Conservation (phyloP, 345 rosid genomes). For the Euphorbia peplus region DNA sequence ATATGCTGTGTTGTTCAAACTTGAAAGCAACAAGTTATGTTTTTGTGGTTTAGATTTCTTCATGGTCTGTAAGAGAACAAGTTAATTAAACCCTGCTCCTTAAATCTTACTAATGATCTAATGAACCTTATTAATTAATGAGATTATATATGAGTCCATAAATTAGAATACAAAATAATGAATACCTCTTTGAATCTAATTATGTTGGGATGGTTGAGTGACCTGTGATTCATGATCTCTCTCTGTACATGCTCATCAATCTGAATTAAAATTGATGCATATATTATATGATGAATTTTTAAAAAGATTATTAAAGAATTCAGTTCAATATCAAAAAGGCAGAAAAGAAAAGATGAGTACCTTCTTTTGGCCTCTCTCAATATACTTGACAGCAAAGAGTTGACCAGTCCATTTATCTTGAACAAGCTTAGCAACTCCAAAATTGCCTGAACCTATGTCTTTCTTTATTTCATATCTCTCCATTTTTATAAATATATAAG, state of each 20-base stretch:
- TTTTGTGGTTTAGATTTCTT: too few species aligned
- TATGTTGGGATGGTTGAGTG: slow-evolving; percentile 26
- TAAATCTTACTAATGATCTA: too few species aligned
- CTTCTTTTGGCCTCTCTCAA: slow-evolving; percentile 31
- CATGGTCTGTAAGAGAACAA: neutral
- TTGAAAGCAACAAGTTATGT: too few species aligned
- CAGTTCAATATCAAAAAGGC: neutral
- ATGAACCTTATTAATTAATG: too few species aligned
- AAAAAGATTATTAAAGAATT: too few species aligned
- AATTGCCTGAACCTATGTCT: slow-evolving; percentile 32
- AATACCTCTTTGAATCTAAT: slow-evolving; percentile 28
- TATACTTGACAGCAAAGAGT: slow-evolving; percentile 27
- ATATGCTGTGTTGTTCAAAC: too few species aligned
- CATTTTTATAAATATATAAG: neutral
- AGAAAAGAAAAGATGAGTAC: too few species aligned
- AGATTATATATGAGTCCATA: too few species aligned
- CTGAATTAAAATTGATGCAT: too few species aligned
- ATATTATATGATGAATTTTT: too few species aligned
- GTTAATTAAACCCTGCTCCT: neutral
- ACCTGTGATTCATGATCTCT: slow-evolving; percentile 30
- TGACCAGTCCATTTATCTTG: slow-evolving; percentile 20
- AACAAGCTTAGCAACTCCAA: slow-evolving; percentile 31
- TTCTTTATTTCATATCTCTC: slow-evolving; percentile 24
- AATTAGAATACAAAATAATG: neutral
- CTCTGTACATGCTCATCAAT: slow-evolving; percentile 30